phyloP scores from a whole-genome alignment of 192 early-diverging fungal species.

The Chytriomyces hyalinus region DNA sequence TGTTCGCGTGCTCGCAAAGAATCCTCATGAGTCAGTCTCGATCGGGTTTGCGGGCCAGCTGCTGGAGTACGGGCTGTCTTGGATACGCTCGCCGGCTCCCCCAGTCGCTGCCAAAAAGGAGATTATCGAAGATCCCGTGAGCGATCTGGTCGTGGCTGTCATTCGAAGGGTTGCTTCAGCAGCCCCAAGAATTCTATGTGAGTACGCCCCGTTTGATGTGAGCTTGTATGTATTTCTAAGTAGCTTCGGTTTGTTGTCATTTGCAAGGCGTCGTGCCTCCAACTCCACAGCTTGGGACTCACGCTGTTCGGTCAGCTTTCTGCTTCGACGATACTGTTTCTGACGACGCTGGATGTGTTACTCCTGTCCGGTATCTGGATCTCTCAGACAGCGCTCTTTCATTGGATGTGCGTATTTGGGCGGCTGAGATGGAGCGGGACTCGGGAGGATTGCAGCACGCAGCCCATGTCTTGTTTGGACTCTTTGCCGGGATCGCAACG shows the following conservation, averaged over 20 bases:
- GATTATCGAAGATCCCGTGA: slow-evolving; percentile 7
- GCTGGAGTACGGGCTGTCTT: too few species aligned
- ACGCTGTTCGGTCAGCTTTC: slow-evolving; percentile 5
- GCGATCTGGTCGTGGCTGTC: neutral
- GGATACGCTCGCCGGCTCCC: too few species aligned
- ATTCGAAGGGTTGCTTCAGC: neutral
- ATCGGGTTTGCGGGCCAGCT: too few species aligned
- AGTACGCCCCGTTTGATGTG: too few species aligned
- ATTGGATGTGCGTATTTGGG: slow-evolving; percentile 26
- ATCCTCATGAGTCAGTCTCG: too few species aligned
- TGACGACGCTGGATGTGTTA: neutral
- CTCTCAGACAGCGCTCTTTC: neutral
- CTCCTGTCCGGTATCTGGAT: slow-evolving; percentile 10
- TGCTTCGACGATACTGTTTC: neutral
- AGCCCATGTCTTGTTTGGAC: neutral
- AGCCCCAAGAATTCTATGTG: slow-evolving; percentile 1
- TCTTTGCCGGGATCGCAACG: slow-evolving; percentile 4
- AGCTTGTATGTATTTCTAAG: too few species aligned
- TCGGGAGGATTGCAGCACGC: neutral
- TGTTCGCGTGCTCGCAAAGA: too few species aligned
- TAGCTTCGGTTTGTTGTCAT: too few species aligned
- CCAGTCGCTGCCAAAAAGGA: neutral
- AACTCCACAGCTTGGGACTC: neutral
- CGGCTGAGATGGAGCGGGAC: slow-evolving; percentile 16
- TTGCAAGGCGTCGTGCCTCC: neutral